Conservation (phyloP, 2,329 filamentous ascomycete species). For the Metarhizium album region DNA sequence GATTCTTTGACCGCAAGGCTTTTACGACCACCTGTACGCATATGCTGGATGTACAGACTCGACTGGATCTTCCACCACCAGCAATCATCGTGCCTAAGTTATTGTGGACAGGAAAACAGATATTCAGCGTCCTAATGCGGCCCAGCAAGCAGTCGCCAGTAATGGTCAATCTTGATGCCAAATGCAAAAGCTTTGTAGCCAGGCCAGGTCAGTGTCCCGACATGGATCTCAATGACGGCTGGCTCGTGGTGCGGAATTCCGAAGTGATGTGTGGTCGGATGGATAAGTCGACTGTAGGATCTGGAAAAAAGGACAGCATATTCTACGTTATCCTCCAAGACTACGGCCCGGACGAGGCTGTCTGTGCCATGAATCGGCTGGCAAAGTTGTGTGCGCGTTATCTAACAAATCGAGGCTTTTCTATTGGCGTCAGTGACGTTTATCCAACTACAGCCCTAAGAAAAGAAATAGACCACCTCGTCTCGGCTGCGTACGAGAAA, state of each 20-base stretch:
- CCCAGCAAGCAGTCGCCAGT: slow-evolving; percentile 75
- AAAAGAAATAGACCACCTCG: neutral
- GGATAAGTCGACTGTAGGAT: slow-evolving; percentile 95
- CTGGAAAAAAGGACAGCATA: slow-evolving; percentile 92
- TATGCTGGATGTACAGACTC: slow-evolving; percentile 74
- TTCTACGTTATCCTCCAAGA: slow-evolving; percentile 95
- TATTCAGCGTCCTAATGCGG: slow-evolving; percentile 84
- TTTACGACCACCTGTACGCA: slow-evolving; percentile 86
- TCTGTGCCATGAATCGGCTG: slow-evolving; percentile 84
- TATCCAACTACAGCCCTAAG: slow-evolving; percentile 63
- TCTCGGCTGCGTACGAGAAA: slow-evolving; percentile 26
- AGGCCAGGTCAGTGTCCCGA: slow-evolving; percentile 46
- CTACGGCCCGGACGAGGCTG: slow-evolving; percentile 80
- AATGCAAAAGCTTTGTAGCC: slow-evolving; percentile 68
- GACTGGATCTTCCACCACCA: slow-evolving; percentile 80
- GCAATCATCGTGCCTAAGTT: slow-evolving; percentile 74
- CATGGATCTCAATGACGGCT: slow-evolving; percentile 78
- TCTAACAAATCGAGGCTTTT: slow-evolving; percentile 85
- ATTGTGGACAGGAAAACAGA: slow-evolving; percentile 92
- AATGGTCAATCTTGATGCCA: slow-evolving; percentile 82
- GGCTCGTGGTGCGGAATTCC: slow-evolving; percentile 90
- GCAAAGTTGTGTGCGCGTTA: slow-evolving; percentile 82
- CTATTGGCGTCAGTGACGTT: slow-evolving; percentile 90
- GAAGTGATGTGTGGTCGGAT: slow-evolving; percentile 94
- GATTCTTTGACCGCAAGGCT: slow-evolving; percentile 77